These are phyloP conservation scores for Lachancea sp. DNA, from an alignment of 805 yeast genomes.

Conservation along the genomic window DNA sequence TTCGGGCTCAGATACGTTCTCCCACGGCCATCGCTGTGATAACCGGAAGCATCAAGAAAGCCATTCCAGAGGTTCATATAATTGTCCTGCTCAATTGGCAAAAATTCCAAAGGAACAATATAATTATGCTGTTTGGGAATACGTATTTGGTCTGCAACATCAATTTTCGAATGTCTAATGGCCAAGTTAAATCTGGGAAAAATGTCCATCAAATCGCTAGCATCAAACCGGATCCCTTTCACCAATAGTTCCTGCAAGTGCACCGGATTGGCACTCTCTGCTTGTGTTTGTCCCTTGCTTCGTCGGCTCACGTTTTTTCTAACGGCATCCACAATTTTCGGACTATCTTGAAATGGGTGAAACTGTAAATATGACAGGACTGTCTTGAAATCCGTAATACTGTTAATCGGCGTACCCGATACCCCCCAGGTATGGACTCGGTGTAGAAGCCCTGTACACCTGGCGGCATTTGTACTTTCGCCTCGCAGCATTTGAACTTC, in stretches of 20 bases:
- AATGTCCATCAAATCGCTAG: slow-evolving; percentile 43
- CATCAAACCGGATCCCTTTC: slow-evolving; percentile 24
- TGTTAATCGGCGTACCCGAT: slow-evolving; percentile 86
- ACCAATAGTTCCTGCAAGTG: neutral
- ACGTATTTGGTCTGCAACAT: slow-evolving; percentile 69
- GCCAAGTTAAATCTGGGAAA: slow-evolving; percentile 49
- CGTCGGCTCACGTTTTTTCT: slow-evolving; percentile 1
- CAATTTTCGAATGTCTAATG: slow-evolving; percentile 71
- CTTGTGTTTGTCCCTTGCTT: neutral
- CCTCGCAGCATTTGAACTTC: slow-evolving; percentile 89
- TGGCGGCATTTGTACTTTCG: slow-evolving; percentile 68
- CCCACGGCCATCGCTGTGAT: slow-evolving; percentile 42
- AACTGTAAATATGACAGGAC: slow-evolving; percentile 60
- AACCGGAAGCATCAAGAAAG: slow-evolving; percentile 53
- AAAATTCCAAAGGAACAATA: slow-evolving; percentile 66
- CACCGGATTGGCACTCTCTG: neutral
- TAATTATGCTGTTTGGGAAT: slow-evolving; percentile 75
- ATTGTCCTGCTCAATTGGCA: slow-evolving; percentile 77
- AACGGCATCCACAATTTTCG: slow-evolving; percentile 14
- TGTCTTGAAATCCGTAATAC: slow-evolving; percentile 61
- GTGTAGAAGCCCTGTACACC: slow-evolving; percentile 72
- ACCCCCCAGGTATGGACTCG: slow-evolving; percentile 95
- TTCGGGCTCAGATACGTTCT: slow-evolving; percentile 47
- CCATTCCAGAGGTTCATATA: slow-evolving; percentile 58
- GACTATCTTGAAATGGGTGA: slow-evolving; percentile 51